These are phyloP conservation scores for Chenopodium berlandieri DNA, from an alignment of 148 eudicot species.

Conservation along the genomic window DNA sequence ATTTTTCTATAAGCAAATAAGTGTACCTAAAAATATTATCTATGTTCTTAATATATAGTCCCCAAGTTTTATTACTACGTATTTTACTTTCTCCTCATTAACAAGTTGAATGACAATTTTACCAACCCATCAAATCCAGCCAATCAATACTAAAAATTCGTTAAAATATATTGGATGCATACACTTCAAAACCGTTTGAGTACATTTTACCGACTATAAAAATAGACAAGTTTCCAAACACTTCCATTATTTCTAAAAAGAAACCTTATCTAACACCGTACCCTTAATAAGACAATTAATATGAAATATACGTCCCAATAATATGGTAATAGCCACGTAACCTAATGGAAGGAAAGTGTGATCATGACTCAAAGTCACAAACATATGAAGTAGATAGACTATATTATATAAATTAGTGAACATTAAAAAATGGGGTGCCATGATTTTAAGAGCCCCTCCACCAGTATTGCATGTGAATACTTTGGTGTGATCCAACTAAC, in stretches of 20 bases:
- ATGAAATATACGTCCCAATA: not conserved
- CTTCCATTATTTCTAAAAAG: not conserved
- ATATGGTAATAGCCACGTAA: not conserved
- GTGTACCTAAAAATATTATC: no score
- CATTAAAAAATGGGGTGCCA: not conserved
- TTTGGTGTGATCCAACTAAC: conserved; percentile 3
- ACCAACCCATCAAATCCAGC: no score
- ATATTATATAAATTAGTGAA: not conserved
- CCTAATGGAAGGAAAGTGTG: not conserved
- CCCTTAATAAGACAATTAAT: not conserved
- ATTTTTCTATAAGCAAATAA: no score
- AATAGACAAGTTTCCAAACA: not conserved
- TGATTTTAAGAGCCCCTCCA: not conserved
- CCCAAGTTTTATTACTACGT: no score
- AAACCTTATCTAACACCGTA: no score
- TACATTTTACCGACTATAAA: no score
- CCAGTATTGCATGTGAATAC: not conserved
- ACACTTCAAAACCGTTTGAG: no score
- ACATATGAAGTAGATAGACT: not conserved
- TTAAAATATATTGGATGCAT: no score
- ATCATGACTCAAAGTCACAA: not conserved
- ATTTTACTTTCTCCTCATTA: no score
- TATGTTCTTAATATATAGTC: no score
- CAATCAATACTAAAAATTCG: no score
- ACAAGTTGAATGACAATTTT: no score